Evolutionary conservation across 1,139 yeast genomes (phyloP).

Genomic region (Scheffersomyces illinoinensis): DNA sequence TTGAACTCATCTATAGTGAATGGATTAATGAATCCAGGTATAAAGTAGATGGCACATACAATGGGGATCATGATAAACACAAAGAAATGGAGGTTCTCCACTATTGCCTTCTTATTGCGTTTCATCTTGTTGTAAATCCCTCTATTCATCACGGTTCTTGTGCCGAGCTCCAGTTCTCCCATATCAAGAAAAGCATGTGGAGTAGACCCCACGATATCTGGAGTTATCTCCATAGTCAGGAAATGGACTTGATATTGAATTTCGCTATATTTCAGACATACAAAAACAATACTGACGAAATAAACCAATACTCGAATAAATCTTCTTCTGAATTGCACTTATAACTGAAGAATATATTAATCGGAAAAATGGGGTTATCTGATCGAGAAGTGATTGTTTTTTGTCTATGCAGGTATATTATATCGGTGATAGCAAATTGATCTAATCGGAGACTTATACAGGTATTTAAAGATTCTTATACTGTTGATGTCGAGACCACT

Average conservation of each 20-base stretch:
- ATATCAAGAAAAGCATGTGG: background rate
- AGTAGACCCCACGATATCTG: background rate
- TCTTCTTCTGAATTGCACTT: background rate
- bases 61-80: slow-evolving; percentile 8
- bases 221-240: background rate
- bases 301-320: too few relatives aligned
- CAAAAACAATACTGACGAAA: background rate
- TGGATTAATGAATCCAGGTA: slow-evolving; percentile 9
- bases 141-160: background rate
- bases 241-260: background rate
- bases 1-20: slow-evolving; percentile 10
- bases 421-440: background rate
- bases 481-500: too few relatives aligned
- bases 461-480: too few relatives aligned
- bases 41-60: slow-evolving; percentile 5
- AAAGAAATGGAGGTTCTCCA: slow-evolving; percentile 6
- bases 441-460: too few relatives aligned
- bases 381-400: background rate
- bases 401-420: background rate
- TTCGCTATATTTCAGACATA: background rate
- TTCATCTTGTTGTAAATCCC: background rate
- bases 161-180: background rate
- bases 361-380: too few relatives aligned
- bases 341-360: background rate
- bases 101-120: background rate